phyloP scores from a whole-genome alignment of 345 rosid species.

The Syzygium aqueum region DNA sequence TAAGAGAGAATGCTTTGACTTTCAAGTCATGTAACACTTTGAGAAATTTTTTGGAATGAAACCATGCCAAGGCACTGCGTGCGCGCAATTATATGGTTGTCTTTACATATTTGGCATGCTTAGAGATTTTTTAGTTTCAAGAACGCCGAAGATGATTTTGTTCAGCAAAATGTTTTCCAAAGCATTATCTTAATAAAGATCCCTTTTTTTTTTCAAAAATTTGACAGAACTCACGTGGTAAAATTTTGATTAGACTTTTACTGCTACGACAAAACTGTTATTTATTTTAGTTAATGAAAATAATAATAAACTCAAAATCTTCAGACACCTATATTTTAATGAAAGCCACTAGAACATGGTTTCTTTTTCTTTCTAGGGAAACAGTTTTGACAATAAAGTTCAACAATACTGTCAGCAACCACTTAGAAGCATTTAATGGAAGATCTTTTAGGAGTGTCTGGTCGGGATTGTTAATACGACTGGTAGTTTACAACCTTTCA shows the following conservation, averaged over 20 bases:
- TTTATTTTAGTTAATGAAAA: background rate
- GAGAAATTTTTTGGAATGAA: too few species aligned
- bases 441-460: background rate
- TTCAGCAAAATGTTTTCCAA: background rate
- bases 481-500: background rate
- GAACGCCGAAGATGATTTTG: background rate
- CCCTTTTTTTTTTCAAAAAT: too few species aligned
- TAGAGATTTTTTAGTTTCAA: background rate
- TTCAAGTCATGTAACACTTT: too few species aligned
- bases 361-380: background rate
- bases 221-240: background rate
- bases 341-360: background rate
- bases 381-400: background rate
- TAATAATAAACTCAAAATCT: background rate
- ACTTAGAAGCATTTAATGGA: background rate
- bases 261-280: background rate
- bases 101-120: too few species aligned
- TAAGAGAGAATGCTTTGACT: too few species aligned
- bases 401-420: background rate
- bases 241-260: background rate
- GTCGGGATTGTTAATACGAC: background rate
- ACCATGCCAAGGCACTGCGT: too few species aligned
- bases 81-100: too few species aligned
- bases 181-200: background rate
- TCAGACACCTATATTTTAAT: background rate